phyloP scores from a whole-genome alignment of 2,329 filamentous ascomycete genomes.

The Pyrenochaeta sp. region DNA sequence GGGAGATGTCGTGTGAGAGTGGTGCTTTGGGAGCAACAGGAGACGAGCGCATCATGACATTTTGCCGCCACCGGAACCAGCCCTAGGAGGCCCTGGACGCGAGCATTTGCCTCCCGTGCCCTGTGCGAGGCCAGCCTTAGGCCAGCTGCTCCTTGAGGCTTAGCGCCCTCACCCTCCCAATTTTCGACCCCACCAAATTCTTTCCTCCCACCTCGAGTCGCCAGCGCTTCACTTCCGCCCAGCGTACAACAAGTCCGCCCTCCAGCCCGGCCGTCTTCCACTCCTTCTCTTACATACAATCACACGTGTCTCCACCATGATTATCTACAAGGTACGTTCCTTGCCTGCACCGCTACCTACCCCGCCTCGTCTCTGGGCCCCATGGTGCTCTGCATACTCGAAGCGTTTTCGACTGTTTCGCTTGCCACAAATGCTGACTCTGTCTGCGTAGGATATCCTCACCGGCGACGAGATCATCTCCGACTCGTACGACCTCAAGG shows the following conservation, averaged over 20 bases:
- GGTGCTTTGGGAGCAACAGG: constrained; percentile 28
- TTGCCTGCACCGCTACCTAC: constrained; percentile 31
- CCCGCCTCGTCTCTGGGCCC: constrained; percentile 32
- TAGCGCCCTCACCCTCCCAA: constrained; percentile 22
- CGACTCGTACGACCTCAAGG: constrained; percentile 87
- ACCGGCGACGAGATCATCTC: constrained; percentile 96
- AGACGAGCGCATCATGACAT: constrained; percentile 37
- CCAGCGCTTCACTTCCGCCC: constrained; percentile 24
- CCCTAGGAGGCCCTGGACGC: constrained; percentile 1
- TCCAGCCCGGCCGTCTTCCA: constrained; percentile 18
- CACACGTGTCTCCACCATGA: constrained; percentile 55
- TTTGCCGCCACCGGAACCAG: constrained; percentile 8
- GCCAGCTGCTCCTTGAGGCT: constrained; percentile 14
- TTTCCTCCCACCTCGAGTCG: constrained; percentile 22
- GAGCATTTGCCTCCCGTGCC: constrained; percentile 9
- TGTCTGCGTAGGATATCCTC: constrained; percentile 76
- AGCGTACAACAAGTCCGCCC: constrained; percentile 23
- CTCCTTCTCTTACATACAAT: constrained; percentile 17
- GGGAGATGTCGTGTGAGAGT: constrained; percentile 43
- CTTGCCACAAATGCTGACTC: constrained; percentile 17
- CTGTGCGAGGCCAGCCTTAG: constrained; percentile 4
- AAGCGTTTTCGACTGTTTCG: constrained; percentile 5
- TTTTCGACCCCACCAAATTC: constrained; percentile 41
- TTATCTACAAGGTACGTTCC: constrained; percentile 64
- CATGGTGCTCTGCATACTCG: constrained; percentile 17